phyloP scores from a whole-genome alignment of 192 early-diverging fungal species.

The Coemansia sp. region DNA sequence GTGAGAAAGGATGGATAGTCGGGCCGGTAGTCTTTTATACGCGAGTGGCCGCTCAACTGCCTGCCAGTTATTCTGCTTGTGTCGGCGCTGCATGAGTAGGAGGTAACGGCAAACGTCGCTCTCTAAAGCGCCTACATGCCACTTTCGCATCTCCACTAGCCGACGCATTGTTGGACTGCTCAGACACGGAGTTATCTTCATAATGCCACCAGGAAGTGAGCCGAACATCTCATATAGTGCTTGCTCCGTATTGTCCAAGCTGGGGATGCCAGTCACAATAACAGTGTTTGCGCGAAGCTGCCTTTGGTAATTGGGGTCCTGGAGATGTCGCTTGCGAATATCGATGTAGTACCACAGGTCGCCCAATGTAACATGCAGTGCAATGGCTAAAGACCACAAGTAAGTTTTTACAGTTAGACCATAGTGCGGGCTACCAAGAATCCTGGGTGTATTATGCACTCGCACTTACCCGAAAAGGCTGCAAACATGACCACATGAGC shows the following conservation, averaged over 20 bases:
- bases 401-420: too few species aligned
- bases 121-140: slow-evolving; percentile 1
- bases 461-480: not conserved
- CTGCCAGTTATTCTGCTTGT: not conserved
- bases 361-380: not conserved
- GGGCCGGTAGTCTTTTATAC: not conserved
- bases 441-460: not conserved
- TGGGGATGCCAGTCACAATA: not conserved
- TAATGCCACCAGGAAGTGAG: not conserved
- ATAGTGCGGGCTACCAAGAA: too few species aligned
- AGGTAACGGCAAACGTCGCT: slow-evolving; percentile 1
- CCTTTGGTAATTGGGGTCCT: not conserved
- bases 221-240: not conserved
- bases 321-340: slow-evolving; percentile 1
- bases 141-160: not conserved
- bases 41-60: not conserved
- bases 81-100: not conserved
- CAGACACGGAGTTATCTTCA: not conserved
- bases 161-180: not conserved
- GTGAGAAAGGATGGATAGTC: not conserved
- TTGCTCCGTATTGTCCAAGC: not conserved
- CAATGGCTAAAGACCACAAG: not conserved
- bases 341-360: not conserved
- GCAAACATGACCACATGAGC: slow-evolving; percentile 4
- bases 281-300: slow-evolving; percentile 4